phyloP scores from a whole-genome alignment of 2,329 filamentous ascomycete genomes.

The Fusarium pseudocircinatum region DNA sequence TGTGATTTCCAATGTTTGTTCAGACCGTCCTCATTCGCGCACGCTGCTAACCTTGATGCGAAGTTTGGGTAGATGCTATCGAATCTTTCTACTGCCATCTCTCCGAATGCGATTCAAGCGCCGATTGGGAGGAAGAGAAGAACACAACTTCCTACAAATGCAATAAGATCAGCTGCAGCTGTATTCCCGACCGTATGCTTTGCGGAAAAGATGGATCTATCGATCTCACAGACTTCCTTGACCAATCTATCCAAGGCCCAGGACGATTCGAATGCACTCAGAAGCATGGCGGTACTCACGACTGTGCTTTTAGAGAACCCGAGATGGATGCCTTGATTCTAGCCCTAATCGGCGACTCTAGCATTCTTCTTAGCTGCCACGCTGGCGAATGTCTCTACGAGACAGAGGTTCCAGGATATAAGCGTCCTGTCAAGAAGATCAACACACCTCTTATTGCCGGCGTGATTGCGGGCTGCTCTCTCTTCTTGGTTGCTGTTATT shows the following conservation, averaged over 20 bases:
- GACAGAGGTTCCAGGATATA: constrained; percentile 92
- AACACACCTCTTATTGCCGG: constrained; percentile 96
- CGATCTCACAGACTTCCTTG: constrained; percentile 89
- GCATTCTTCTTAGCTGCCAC: constrained; percentile 83
- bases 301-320: constrained; percentile 88
- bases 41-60: constrained; percentile 10
- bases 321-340: constrained; percentile 92
- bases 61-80: constrained; percentile 91
- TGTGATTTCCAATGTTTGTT: constrained; percentile 94
- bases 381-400: constrained; percentile 93
- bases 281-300: constrained; percentile 68
- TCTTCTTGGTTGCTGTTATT: constrained; percentile 90
- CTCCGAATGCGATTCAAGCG: constrained; percentile 78
- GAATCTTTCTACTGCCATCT: constrained; percentile 98
- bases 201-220: constrained; percentile 92
- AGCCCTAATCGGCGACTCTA: constrained; percentile 88
- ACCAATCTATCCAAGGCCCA: constrained; percentile 84
- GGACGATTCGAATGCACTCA: constrained; percentile 82
- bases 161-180: constrained; percentile 84
- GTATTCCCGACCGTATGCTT: constrained; percentile 90
- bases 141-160: constrained; percentile 90
- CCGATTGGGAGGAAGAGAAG: constrained; percentile 72
- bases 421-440: constrained; percentile 88
- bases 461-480: constrained; percentile 84
- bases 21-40: neutral